Base-by-base conservation (phyloP, 2,329 filamentous ascomycete species). In the Thelonectria olida region DNA sequence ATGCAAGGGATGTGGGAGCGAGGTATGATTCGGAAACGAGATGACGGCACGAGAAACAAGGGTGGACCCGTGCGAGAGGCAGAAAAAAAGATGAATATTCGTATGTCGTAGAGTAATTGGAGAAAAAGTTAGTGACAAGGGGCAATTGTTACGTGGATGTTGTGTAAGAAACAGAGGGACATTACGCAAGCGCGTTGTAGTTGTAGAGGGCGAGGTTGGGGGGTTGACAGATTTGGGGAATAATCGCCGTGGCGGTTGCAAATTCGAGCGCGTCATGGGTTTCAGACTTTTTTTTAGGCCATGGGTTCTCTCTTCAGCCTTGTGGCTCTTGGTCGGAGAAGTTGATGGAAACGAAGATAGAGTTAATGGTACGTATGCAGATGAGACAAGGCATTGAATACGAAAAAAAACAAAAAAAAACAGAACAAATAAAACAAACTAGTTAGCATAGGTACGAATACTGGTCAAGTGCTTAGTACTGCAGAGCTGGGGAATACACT, bases 181-280 rank as follows among this genome's bases (percentile, higher is more conserved):
- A 38, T 38, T 38, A 38, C 34, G 13, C 34, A 38, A 31, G 28
- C 27, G 27, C 27, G 7, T 31, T 12, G 27, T 31, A 31, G 7
- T 31, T 7, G 27, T 31, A 31, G 27, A 36, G 34, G 7, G 47
- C 28, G 9, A 49, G 13, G 38, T 54, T 54, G 49, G 15, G 58
- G 39, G 17, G n/a, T 31, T 44, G 20, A 39, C 20, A 25, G 20
- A 6, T 25, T 27, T 45, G 12, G 20, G 41, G 10, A 27, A n/a
- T 25, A 15, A 25, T 45, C 10, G 20, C 17, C 47, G 22, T 27
- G 17, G 44, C 28, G 20, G 44, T 38, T 44, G 25, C 41, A 31
- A 31, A 55, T 31, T 20, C 23, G 31, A 54, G 45, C 47, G 52
- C 51, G 52, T 51, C 51, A 61, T 61, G 39, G 38, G 52, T 61